phyloP scores from a whole-genome alignment of 208 protist genomes.

The Novymonas esmeraldas region DNA sequence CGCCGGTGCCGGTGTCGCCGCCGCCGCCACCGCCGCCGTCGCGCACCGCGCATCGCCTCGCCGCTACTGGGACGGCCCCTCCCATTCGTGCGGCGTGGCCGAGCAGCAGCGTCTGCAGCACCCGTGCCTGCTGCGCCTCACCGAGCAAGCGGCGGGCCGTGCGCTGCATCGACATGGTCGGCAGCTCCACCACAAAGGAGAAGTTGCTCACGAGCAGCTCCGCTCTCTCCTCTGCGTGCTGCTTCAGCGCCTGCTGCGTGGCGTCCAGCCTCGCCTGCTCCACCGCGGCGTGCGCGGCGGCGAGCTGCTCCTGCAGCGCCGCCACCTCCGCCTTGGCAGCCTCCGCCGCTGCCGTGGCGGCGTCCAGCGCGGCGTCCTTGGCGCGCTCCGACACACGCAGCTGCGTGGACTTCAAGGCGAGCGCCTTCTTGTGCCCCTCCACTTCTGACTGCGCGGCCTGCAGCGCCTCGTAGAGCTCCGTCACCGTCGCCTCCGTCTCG shows the following conservation, averaged over 20 bases:
- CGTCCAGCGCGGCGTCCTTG: conserved; percentile 11
- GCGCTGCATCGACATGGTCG: conserved; percentile 5
- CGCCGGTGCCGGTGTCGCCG: too few relatives aligned
- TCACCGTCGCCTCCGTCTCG: conserved; percentile 65
- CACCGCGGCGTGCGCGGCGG: conserved; percentile 7
- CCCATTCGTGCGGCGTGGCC: conserved; percentile 19
- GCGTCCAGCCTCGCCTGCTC: conserved; percentile 4
- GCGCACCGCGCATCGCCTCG: conserved; percentile 8
- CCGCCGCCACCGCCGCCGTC: too few relatives aligned
- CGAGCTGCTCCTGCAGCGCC: conserved; percentile 18
- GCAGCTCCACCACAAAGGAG: conserved; percentile 7
- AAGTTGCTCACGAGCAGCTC: conserved; percentile 15
- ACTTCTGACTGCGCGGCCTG: conserved; percentile 34
- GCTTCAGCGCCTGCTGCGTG: background rate
- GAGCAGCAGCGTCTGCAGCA: conserved; percentile 29
- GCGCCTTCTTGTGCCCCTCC: conserved; percentile 24
- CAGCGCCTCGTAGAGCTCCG: conserved; percentile 53
- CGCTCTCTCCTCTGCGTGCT: conserved; percentile 9
- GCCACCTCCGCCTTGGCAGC: conserved; percentile 41
- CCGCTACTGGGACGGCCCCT: conserved; percentile 24
- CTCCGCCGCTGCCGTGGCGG: conserved; percentile 39
- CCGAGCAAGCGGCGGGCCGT: background rate
- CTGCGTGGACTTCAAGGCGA: conserved; percentile 12
- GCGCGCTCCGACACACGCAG: conserved; percentile 24
- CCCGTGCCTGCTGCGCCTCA: conserved; percentile 16